Base-by-base conservation (phyloP, 208 protist genomes). In the Leishmania mexicana region DNA sequence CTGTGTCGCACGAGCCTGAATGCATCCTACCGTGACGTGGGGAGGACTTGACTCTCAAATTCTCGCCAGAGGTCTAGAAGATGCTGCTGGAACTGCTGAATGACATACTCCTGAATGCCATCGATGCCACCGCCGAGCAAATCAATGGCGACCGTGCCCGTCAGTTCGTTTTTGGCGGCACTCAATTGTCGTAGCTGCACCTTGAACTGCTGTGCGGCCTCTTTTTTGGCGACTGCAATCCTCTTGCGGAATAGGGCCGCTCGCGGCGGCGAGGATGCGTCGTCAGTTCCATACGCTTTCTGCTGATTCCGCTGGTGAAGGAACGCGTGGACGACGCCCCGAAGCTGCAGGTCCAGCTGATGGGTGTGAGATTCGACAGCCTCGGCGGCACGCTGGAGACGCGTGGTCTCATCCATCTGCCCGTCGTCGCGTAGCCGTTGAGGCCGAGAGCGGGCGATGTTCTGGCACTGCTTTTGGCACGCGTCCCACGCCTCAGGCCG, bases 281-380 rank as follows among this genome's bases (percentile, higher is more conserved):
- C 24, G 13, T 54, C 7, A 13, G 51, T 60, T 2, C 28, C 31
- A 47, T 11, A 1, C 19, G 45, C 31, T 7, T 60, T 47, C 13
- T 28, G 35, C 3, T 47, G 21, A 28, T 38, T 21, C 57, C 71
- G 73, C 74, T 73, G 75, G 8, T 21, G 31, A 31, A 89, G 83
- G 72, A 90, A 88, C 11, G 79, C 67, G 58, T 87, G 78, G 8
- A 90, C 85, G 24, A 86, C 35, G 17, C 84, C 85, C 57, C 91
- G 89, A 76, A 95, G 80, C 60, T 88, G 89, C 42, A 92, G 83
- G 75, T 95, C 91, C 13, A 90, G 40, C 57, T 62, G 38, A 54
- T 86, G 83, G 28, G 67, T 6, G 78, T 80, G 78, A 6, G 74
- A 58, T 13, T 64, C 62, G 8, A 77, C 54, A 2, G 78, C 28